Conservation (phyloP, 306 rosid genomes). For the Lagenaria siceraria region DNA sequence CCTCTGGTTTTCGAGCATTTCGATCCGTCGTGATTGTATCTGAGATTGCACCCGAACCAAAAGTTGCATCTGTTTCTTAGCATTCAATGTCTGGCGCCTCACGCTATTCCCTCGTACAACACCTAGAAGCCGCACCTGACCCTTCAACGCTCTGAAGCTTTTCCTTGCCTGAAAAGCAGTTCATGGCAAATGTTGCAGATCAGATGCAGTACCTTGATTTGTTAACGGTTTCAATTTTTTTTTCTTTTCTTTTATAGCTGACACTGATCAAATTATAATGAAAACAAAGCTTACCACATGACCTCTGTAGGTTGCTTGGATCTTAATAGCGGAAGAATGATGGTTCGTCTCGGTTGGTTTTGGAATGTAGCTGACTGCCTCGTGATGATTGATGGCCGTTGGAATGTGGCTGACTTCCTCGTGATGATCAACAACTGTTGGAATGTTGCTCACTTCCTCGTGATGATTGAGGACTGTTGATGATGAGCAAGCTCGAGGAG, state of each 20-base stretch:
- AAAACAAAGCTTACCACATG: constrained; percentile 46
- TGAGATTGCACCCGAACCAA: constrained; percentile 89
- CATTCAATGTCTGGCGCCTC: constrained; percentile 81
- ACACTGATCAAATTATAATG: background rate
- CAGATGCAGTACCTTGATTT: background rate
- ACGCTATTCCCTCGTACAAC: constrained; percentile 88
- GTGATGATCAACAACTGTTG: constrained; percentile 6
- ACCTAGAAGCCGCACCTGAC: constrained; percentile 88
- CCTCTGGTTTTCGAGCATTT: constrained; percentile 67
- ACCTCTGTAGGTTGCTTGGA: constrained; percentile 86
- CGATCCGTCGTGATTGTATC: constrained; percentile 85
- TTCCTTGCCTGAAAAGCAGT: constrained; percentile 55
- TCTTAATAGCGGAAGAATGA: constrained; percentile 69
- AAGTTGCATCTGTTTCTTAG: constrained; percentile 94
- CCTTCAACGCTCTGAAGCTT: constrained; percentile 82
- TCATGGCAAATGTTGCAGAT: background rate
- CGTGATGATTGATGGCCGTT: constrained; percentile 8
- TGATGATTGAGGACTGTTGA: constrained; percentile 21
- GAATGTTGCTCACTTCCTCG: background rate
- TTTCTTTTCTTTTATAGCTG: background rate
- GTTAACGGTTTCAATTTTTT: background rate
- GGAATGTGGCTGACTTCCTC: constrained; percentile 25
- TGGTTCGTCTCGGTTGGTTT: constrained; percentile 54
- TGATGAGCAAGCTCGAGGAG: background rate
- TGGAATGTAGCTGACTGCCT: constrained; percentile 41